Evolutionary conservation across 1,284 basidiomycete genomes (phyloP).

Genomic region (Cryptococcus hybrid): DNA sequence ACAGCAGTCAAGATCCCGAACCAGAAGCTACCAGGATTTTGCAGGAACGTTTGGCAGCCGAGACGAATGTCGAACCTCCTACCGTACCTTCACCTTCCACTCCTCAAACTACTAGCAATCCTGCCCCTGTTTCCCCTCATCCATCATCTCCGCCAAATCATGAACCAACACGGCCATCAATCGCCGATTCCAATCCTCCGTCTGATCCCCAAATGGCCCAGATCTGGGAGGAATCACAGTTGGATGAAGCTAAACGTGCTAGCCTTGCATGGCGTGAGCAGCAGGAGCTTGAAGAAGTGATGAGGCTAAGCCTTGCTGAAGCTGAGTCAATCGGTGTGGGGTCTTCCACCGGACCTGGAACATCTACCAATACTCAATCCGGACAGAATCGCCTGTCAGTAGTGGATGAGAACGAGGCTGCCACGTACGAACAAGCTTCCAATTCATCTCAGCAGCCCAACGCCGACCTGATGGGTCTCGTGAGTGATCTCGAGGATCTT

Average conservation of each 20-base stretch:
- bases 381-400: neutral
- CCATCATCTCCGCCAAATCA: neutral
- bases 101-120: neutral
- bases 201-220: slow-evolving; percentile 29
- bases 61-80: slow-evolving; percentile 6
- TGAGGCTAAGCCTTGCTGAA: slow-evolving; percentile 35
- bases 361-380: neutral
- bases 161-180: neutral
- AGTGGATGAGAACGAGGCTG: neutral
- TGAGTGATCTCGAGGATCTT: slow-evolving; percentile 10
- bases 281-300: slow-evolving; percentile 39
- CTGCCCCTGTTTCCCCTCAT: neutral
- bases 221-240: slow-evolving; percentile 40
- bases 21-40: slow-evolving; percentile 39
- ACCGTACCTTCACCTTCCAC: neutral
- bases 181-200: slow-evolving; percentile 5
- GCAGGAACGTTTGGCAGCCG: slow-evolving; percentile 34
- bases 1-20: slow-evolving; percentile 41
- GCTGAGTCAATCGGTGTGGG: slow-evolving; percentile 12
- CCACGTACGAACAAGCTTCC: neutral
- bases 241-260: slow-evolving; percentile 42
- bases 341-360: neutral
- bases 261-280: slow-evolving; percentile 31
- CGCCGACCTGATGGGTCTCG: slow-evolving; percentile 10
- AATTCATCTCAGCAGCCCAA: neutral